A percentile compares a stretch with the other conserved stretches of the same genome.
These are phyloP conservation scores for Recurvomyces mirabilis DNA, from an alignment of 495 filamentous ascomycete genomes.

Conservation along the genomic window DNA sequence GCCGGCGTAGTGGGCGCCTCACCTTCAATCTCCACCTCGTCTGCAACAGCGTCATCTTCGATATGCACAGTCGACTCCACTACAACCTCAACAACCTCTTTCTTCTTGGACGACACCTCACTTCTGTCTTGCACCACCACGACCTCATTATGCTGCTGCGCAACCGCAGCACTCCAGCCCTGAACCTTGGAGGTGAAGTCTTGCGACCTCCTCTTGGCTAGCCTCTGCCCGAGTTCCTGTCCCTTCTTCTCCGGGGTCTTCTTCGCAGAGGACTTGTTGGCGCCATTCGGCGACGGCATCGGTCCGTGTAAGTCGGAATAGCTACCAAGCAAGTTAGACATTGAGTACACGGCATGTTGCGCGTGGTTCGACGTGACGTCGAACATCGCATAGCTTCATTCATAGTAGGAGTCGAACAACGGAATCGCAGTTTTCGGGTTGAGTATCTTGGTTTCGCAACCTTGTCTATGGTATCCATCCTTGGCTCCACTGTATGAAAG, in stretches of 20 bases:
- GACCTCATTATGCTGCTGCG: conserved; percentile 13
- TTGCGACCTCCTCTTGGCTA: conserved; percentile 16
- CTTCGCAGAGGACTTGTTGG: conserved; percentile 3
- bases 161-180: conserved; percentile 18
- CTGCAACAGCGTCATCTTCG: not conserved
- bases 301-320: not conserved
- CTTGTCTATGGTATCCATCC: too few relatives aligned
- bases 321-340: conserved; percentile 7
- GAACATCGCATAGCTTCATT: conserved; percentile 2
- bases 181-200: conserved; percentile 17
- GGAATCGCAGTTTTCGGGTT: too few relatives aligned
- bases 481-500: too few relatives aligned
- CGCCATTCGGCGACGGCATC: conserved; percentile 21
- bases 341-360: not conserved
- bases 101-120: not conserved
- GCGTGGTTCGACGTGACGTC: not conserved
- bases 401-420: too few relatives aligned
- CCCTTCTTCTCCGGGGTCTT: conserved; percentile 22
- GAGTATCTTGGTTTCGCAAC: too few relatives aligned
- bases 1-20: not conserved
- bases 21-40: not conserved
- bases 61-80: not conserved
- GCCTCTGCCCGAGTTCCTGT: conserved; percentile 40
- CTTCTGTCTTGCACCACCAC: conserved; percentile 6
- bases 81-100: not conserved